Evolutionary conservation across 2,329 filamentous ascomycete species (phyloP), one percentile per base, ranked within the genome.

Genomic region (Nannizzia gypsea): DNA sequence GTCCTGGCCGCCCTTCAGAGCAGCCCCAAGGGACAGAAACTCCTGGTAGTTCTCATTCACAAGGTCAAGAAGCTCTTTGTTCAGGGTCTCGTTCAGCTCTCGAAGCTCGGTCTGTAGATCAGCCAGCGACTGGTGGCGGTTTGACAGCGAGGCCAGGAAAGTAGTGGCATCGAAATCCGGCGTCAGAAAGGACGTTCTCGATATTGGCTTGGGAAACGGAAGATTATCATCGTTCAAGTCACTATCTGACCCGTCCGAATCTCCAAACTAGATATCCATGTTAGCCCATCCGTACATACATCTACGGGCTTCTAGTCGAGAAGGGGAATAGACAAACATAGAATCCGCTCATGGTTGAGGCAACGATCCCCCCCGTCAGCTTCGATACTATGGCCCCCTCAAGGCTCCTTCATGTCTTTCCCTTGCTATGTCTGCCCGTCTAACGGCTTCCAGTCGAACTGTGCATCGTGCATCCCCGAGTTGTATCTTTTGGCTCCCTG

Each of bases 11-110:
- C 91, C 91, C 59, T 84, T 83, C 48, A 99, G 76, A 66, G 90
- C 88, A 54, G 82, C 84, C 0, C 93, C 95, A 0, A 99, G 76
- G 0, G 85, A 86, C 3, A 99, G 74, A 67, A 99, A 99, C 60
- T 92, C 88, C 55, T 90, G 87, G 71, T 99, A 97, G 73, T 99
- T 95, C 57, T 87, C 83, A 70, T 99, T 99, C 65, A 99, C 93
- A 6, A 99, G 83, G 74, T 96, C 92, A 17, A 99, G 80, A 2
- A 99, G 80, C 75, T 99, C 93, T 63, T 87, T 83, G 68, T 86
- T 88, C 63, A 99, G 85, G 20, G 86, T 81, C 66, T 88, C 83
- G 66, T 86, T 89, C 58, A 95, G 82, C 61, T 90, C 83, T 50
- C 91, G 86, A 15, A 99, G 80, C 69, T 99, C 95, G 3, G 86